A percentile compares a stretch with the other conserved stretches of the same genome.
These are phyloP conservation scores for Lactifluus piperatus DNA, from an alignment of 768 basidiomycete genomes.

Conservation along the genomic window DNA sequence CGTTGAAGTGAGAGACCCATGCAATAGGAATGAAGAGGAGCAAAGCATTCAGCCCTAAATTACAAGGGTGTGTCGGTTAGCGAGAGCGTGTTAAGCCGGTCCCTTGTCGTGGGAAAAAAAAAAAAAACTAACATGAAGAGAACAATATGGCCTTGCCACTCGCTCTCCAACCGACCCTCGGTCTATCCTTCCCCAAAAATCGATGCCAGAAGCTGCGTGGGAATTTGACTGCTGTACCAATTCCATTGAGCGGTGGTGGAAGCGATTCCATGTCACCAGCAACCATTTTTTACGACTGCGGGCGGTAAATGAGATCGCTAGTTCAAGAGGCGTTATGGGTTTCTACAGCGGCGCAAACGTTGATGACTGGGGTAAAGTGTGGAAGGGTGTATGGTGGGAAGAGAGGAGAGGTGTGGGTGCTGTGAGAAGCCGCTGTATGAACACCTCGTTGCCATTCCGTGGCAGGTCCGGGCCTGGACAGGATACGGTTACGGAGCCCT, in stretches of 20 bases:
- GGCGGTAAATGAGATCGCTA: too few relatives aligned
- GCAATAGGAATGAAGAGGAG: conserved; percentile 24
- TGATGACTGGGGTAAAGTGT: not conserved
- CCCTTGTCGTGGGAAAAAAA: not conserved
- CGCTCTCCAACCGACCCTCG: conserved; percentile 1
- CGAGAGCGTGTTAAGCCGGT: too few relatives aligned
- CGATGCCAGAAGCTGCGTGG: conserved; percentile 5
- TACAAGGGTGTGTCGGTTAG: not conserved
- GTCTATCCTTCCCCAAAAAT: conserved; percentile 14
- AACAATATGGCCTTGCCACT: conserved; percentile 7
- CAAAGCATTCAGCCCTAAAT: conserved; percentile 22
- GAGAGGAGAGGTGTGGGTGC: too few relatives aligned
- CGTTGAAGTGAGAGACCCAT: conserved; percentile 25
- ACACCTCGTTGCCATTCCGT: not conserved
- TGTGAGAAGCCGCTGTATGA: not conserved
- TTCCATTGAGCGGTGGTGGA: not conserved
- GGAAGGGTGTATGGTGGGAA: not conserved
- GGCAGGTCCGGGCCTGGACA: not conserved
- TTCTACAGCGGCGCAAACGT: not conserved
- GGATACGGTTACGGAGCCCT: too few relatives aligned
- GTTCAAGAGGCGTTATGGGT: not conserved
- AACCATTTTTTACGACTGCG: too few relatives aligned
- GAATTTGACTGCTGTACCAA: not conserved
- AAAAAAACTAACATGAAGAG: conserved; percentile 13
- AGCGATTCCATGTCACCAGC: not conserved